These are phyloP conservation scores for Calonectria hongkongensis DNA, from an alignment of 2,329 filamentous ascomycete species.

Conservation along the genomic window DNA sequence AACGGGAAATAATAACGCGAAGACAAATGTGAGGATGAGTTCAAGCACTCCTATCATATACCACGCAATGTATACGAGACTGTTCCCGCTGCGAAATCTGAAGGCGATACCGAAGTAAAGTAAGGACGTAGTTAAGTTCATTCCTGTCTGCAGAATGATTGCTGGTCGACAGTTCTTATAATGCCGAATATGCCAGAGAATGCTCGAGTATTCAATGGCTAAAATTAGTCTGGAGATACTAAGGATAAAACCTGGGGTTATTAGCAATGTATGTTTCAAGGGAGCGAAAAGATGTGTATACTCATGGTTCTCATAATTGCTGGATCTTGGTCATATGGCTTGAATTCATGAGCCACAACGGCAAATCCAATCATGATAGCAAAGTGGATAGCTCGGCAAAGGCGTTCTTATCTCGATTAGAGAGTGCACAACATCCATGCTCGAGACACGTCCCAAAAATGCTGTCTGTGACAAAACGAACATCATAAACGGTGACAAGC, in stretches of 20 bases:
- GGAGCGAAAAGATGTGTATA: neutral
- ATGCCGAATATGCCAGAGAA: conserved; percentile 1
- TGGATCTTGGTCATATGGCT: neutral
- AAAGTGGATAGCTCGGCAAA: conserved; percentile 5
- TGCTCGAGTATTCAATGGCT: neutral
- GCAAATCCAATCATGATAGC: conserved; percentile 4
- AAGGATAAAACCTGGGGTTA: neutral
- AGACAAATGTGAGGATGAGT: neutral
- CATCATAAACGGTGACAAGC: neutral
- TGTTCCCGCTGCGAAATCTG: neutral
- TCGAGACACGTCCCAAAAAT: neutral
- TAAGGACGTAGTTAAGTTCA: neutral
- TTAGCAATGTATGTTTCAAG: neutral
- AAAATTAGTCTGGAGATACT: neutral
- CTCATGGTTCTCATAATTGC: neutral
- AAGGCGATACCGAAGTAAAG: neutral
- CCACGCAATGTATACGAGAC: neutral
- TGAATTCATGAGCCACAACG: conserved; percentile 3
- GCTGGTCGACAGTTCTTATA: neutral
- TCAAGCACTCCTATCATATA: neutral
- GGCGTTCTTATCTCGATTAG: neutral
- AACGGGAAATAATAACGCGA: neutral
- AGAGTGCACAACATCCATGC: accelerated
- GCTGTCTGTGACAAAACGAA: conserved; percentile 2
- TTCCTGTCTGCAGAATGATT: neutral